Conservation (phyloP, 768 basidiomycete species). For the Trametes cinnabarina region DNA sequence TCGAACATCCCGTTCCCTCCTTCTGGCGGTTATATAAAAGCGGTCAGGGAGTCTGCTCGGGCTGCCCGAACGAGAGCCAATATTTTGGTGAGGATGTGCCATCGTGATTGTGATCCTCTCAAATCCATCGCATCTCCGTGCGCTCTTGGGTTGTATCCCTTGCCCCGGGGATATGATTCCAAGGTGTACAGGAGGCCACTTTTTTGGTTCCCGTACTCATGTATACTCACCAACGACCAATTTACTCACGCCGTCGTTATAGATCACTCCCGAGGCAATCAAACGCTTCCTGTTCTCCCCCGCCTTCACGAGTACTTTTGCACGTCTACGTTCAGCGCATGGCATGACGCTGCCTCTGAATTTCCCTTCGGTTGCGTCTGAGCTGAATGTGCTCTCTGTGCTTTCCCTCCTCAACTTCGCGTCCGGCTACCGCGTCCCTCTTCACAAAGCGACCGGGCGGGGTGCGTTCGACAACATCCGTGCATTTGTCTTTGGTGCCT, state of each 20-base stretch:
- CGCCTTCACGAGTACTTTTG: conserved; percentile 60
- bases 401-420: conserved; percentile 82
- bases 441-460: conserved; percentile 69
- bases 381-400: conserved; percentile 79
- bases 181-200: too few relatives aligned
- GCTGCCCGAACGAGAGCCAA: conserved; percentile 45
- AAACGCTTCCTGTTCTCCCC: conserved; percentile 61
- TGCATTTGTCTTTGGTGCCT: conserved; percentile 69
- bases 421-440: conserved; percentile 72
- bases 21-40: conserved; percentile 46
- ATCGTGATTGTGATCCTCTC: background rate
- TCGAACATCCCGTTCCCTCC: conserved; percentile 33
- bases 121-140: too few relatives aligned
- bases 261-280: conserved; percentile 62
- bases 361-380: conserved; percentile 68
- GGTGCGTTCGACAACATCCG: conserved; percentile 86
- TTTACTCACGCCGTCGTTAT: background rate
- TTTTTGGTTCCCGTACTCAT: too few relatives aligned
- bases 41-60: conserved; percentile 53
- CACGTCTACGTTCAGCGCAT: conserved; percentile 59
- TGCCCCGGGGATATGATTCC: too few relatives aligned
- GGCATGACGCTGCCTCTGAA: conserved; percentile 77
- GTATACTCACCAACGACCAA: too few relatives aligned
- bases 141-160: too few relatives aligned
- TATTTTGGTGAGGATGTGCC: conserved; percentile 46